Conservation (phyloP, 805 yeast genomes). For the Jamesozyma lodderae region DNA sequence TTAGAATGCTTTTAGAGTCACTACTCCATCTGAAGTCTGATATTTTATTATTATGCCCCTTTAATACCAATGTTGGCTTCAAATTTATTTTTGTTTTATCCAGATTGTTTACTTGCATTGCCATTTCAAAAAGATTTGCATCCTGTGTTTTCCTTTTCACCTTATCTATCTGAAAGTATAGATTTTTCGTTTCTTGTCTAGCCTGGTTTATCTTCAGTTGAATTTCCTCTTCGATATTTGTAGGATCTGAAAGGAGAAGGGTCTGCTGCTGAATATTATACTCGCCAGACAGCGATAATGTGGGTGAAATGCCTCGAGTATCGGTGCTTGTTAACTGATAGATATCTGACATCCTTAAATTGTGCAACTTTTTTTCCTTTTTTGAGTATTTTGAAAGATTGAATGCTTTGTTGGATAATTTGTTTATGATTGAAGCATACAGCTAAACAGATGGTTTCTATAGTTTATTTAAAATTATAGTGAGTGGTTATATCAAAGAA, state of each 20-base stretch:
- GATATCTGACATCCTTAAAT: no score
- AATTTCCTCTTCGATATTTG: conserved; percentile 17
- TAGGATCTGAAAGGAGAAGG: conserved; percentile 3
- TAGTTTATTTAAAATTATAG: no score
- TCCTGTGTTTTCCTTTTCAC: conserved; percentile 38
- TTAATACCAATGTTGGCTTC: conserved; percentile 32
- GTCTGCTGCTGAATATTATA: conserved; percentile 7
- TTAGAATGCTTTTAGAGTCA: conserved; percentile 49
- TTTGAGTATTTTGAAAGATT: no score
- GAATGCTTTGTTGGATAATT: no score
- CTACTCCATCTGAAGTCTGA: conserved; percentile 60
- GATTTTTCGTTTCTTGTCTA: conserved; percentile 37
- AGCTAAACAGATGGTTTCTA: no score
- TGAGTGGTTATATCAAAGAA: no score
- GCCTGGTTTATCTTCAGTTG: conserved; percentile 30
- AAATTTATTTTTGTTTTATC: conserved; percentile 23
- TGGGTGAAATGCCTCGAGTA: no score
- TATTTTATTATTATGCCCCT: conserved; percentile 63
- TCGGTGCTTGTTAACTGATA: no score
- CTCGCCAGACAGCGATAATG: no score
- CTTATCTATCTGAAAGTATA: conserved; percentile 43
- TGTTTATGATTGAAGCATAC: no score
- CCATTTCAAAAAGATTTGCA: conserved; percentile 35
- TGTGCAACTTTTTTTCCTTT: no score
- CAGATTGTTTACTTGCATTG: conserved; percentile 22